These are phyloP conservation scores for Phytophthora ohioensis DNA, from an alignment of 352 stramenopile genomes.

Conservation along the genomic window DNA sequence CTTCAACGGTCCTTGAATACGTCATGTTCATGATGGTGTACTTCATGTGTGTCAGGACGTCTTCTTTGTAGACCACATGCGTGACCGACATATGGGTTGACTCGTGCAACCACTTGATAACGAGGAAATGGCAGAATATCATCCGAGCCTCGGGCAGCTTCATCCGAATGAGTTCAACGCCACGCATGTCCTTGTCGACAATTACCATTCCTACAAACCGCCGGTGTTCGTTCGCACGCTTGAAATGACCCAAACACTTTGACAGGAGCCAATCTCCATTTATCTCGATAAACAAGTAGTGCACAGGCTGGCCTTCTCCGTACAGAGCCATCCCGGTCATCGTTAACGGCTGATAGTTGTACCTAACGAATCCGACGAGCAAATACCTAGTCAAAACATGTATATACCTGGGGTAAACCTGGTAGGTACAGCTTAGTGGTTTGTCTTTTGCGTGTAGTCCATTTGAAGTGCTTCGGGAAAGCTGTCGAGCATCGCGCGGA, in stretches of 20 bases:
- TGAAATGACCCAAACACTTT: constrained; percentile 8
- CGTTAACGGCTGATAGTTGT: constrained; percentile 21
- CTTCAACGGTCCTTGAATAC: neutral
- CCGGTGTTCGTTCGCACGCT: constrained; percentile 13
- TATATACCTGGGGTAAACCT: neutral
- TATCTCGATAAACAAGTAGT: constrained; percentile 17
- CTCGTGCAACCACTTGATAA: constrained; percentile 22
- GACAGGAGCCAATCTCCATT: neutral
- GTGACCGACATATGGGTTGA: constrained; percentile 1
- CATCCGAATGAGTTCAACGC: neutral
- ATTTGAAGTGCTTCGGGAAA: constrained; percentile 16
- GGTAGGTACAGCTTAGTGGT: neutral
- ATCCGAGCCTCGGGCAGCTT: constrained; percentile 5
- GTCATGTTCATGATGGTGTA: constrained; percentile 20
- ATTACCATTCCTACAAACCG: constrained; percentile 12
- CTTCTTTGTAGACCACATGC: constrained; percentile 4
- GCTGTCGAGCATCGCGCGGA: constrained; percentile 8
- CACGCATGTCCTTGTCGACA: constrained; percentile 1
- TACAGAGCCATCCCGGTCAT: constrained; percentile 18
- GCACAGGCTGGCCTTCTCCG: neutral
- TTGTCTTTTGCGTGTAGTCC: constrained; percentile 22
- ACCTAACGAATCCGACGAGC: neutral
- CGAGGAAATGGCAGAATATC: constrained; percentile 15
- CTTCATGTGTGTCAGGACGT: constrained; percentile 10
- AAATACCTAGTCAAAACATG: constrained; percentile 7